These are phyloP conservation scores for Cymbidium sinense DNA, from an alignment of 106 monocot species.

Conservation along the genomic window DNA sequence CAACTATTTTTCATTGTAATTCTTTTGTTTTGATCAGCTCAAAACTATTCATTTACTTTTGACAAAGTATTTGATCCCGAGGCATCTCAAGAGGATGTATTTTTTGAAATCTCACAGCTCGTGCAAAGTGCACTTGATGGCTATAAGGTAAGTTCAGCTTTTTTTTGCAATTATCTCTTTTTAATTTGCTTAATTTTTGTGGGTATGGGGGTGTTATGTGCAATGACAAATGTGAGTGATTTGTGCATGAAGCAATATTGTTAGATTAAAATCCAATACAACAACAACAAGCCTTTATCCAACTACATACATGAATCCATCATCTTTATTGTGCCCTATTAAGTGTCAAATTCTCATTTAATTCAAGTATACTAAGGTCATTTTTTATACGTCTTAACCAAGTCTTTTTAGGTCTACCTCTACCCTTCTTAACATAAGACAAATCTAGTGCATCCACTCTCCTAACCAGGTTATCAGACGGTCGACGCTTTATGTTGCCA, in stretches of 20 bases:
- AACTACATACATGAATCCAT: too few relatives aligned
- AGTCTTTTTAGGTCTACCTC: too few relatives aligned
- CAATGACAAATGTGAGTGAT: not conserved
- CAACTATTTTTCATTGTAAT: not conserved
- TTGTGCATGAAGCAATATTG: not conserved
- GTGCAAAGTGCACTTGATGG: constrained; percentile 95
- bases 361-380: too few relatives aligned
- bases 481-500: too few relatives aligned
- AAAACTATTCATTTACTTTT: constrained; percentile 73
- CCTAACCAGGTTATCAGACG: too few relatives aligned
- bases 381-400: too few relatives aligned
- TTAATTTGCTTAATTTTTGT: not conserved
- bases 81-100: constrained; percentile 74
- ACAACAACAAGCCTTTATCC: too few relatives aligned
- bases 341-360: too few relatives aligned
- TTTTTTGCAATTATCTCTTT: not conserved
- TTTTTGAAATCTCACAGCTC: constrained; percentile 95
- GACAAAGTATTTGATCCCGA: constrained; percentile 82
- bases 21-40: constrained; percentile 33
- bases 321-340: too few relatives aligned
- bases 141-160: constrained; percentile 56
- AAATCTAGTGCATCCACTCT: too few relatives aligned
- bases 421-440: too few relatives aligned
- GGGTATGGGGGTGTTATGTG: not conserved
- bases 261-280: too few relatives aligned